A percentile compares a stretch with the other conserved stretches of the same genome.
Conservation (phyloP, 257 asterid species). For the Buddleja alternifolia region DNA sequence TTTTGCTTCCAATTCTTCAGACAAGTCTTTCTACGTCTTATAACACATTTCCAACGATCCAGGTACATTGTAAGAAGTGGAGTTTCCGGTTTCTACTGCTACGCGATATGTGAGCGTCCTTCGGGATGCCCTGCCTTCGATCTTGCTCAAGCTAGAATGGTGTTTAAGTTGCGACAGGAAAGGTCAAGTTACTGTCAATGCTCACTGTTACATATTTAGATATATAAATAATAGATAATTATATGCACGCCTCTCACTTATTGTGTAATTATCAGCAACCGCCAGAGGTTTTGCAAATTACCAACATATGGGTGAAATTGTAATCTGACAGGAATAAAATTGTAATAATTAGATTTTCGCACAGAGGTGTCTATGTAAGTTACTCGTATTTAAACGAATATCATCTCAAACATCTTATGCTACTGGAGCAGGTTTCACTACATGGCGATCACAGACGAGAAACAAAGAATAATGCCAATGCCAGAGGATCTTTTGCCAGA, state of each 20-base stretch:
- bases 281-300: no score
- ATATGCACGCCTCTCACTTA: no score
- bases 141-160: constrained; percentile 57
- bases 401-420: not conserved
- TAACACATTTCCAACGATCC: not conserved
- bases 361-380: no score
- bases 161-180: constrained; percentile 47
- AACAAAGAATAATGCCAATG: constrained; percentile 66
- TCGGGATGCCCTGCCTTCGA: constrained; percentile 48
- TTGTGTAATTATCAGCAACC: no score
- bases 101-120: constrained; percentile 51
- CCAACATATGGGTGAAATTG: no score
- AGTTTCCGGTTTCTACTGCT: constrained; percentile 62
- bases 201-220: no score
- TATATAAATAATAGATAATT: no score
- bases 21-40: not conserved
- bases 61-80: constrained; percentile 59
- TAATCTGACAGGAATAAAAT: no score
- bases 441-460: constrained; percentile 64
- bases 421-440: constrained; percentile 52
- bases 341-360: no score
- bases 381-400: no score
- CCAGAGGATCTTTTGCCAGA: constrained; percentile 58
- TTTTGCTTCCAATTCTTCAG: not conserved
- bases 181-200: constrained; percentile 33